Evolutionary conservation across 2,329 filamentous ascomycete genomes (phyloP), one percentile per base, ranked within the genome.

Genomic region (Xylariaceae sp.): DNA sequence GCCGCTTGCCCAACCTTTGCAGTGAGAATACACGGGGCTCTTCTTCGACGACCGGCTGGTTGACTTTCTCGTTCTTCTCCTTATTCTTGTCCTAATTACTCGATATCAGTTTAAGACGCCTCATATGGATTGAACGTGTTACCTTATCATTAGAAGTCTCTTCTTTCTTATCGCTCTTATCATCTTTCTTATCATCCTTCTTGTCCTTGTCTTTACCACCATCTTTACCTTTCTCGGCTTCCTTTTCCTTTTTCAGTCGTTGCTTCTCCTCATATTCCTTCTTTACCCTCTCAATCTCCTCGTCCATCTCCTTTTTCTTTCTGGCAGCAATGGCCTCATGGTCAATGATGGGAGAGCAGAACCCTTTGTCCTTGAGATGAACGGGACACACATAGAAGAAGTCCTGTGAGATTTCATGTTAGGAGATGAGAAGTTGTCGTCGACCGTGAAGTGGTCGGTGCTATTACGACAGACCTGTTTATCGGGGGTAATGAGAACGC

Each of bases 351-450:
- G 89, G 86, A 65, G 79, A 76, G 67, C 88, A 92, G 70, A 96
- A 97, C 41, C 87, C 83, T 34, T 77, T 78, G 67, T 97, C 94
- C 65, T 87, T 89, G 6, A 97, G 75, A 71, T 99, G 94, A 34
- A 80, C 77, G 4, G 85, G 79, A 65, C 94, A 99, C 44, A 95
- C 82, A 69, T 95, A 96, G 75, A 99, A 97, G 73, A 91, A 95
- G 69, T 96, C 91, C 78, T 78, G 59, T 6, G 4, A 30, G 27
- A 39, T 50, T 30, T 32, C n/a, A 41, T 12, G 60, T 63, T 37
- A 53, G 54, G 31, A 32, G 41, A 49, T 30, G 35, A n/a, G 7
- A 19, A 11, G 27, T 19, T 3, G 6, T 34, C 11, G 6, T 34
- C 11, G 41, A 37, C 27, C 7, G n/a, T 29, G 11, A 19, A 34